Evolutionary conservation across 2,329 filamentous ascomycete species (phyloP).

Genomic region (Cladosporium colombiae): DNA sequence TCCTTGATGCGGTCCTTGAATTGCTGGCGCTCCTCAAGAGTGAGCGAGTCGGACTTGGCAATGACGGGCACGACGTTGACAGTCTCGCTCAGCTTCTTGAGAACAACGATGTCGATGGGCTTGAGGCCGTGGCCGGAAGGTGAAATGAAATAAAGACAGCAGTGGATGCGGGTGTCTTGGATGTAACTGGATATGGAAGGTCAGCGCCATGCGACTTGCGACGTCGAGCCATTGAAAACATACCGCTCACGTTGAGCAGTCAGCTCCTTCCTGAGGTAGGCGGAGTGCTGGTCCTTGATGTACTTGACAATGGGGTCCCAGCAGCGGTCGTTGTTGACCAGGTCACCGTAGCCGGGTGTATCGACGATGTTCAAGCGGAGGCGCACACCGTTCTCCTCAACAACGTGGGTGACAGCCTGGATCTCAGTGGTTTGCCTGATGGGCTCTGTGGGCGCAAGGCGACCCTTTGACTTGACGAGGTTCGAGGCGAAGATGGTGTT

Average conservation of each 20-base stretch:
- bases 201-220: not conserved
- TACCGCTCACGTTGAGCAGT: conserved; percentile 91
- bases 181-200: conserved; percentile 62
- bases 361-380: conserved; percentile 98
- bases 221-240: not conserved
- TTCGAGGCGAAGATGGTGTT: conserved; percentile 99
- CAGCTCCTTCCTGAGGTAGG: conserved; percentile 98
- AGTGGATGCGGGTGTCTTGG: conserved; percentile 98
- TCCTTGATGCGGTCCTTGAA: conserved; percentile 99
- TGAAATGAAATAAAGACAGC: conserved; percentile 99
- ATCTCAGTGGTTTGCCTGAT: conserved; percentile 97
- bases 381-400: conserved; percentile 98
- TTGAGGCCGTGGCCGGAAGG: conserved; percentile 97
- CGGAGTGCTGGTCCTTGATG: conserved; percentile 99
- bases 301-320: conserved; percentile 99
- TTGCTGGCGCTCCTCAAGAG: conserved; percentile 87
- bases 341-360: conserved; percentile 95
- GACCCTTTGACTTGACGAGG: conserved; percentile 98
- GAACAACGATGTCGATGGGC: conserved; percentile 97
- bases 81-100: conserved; percentile 99
- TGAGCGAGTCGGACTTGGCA: conserved; percentile 95
- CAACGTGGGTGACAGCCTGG: conserved; percentile 95
- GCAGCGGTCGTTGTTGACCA: conserved; percentile 99
- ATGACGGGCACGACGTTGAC: conserved; percentile 99
- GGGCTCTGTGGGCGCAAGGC: conserved; percentile 86